phyloP scores from a whole-genome alignment of 371 early-diverging fungal genomes.

The Circinella minor region DNA sequence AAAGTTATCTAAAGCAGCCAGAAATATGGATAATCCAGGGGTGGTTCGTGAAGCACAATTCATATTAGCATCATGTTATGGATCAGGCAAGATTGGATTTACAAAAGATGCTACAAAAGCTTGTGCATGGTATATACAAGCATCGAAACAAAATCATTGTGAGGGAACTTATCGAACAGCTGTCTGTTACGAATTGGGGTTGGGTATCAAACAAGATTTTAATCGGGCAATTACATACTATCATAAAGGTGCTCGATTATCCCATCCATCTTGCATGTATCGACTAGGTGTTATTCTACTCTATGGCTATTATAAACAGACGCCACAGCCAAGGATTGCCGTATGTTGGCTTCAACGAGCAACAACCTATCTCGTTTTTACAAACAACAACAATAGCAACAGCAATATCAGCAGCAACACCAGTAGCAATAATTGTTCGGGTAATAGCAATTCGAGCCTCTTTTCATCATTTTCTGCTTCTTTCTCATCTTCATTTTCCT shows the following conservation, averaged over 20 bases:
- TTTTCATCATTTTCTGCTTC: too few relatives aligned
- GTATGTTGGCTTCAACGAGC: conserved; percentile 93
- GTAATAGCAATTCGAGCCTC: too few relatives aligned
- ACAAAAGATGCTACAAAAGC: conserved; percentile 8
- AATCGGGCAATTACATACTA: conserved; percentile 86
- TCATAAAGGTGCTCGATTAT: conserved; percentile 89
- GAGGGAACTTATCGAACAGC: conserved; percentile 91
- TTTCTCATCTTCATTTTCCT: background rate
- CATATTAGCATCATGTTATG: conserved; percentile 69
- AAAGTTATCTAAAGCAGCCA: conserved; percentile 26
- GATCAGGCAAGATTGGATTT: conserved; percentile 9
- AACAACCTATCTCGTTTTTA: conserved; percentile 42
- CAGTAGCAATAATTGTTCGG: too few relatives aligned
- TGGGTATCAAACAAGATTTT: conserved; percentile 85
- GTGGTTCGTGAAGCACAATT: conserved; percentile 82
- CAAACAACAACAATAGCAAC: background rate
- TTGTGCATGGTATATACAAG: conserved; percentile 71
- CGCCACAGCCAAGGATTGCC: conserved; percentile 84
- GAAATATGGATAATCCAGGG: conserved; percentile 29
- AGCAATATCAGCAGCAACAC: background rate
- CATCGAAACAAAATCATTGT: conserved; percentile 88
- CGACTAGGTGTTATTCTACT: conserved; percentile 87
- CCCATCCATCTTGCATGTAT: conserved; percentile 94
- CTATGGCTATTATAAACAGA: conserved; percentile 76
- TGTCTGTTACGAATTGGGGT: conserved; percentile 93